These are phyloP conservation scores for Cladosporium sp. DNA, from an alignment of 2,329 filamentous ascomycete genomes.

Conservation along the genomic window DNA sequence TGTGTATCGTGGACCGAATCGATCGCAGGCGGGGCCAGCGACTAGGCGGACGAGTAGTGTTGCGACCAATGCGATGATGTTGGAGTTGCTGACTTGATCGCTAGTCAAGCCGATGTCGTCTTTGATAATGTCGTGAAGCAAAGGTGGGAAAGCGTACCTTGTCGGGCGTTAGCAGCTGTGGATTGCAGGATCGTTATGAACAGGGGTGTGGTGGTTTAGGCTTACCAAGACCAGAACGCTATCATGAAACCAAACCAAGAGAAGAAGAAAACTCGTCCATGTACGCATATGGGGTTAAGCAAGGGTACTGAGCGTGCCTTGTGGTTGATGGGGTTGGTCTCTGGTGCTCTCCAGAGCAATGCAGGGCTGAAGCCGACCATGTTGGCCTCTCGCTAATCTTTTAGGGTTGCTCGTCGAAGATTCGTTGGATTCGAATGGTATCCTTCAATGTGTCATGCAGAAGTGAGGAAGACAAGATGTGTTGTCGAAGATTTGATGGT, in stretches of 20 bases:
- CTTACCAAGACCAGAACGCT: slow-evolving; percentile 76
- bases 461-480: background rate
- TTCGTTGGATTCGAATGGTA: background rate
- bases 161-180: background rate
- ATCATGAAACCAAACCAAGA: slow-evolving; percentile 83
- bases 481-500: background rate
- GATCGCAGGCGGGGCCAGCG: slow-evolving; percentile 80
- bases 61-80: slow-evolving; percentile 74
- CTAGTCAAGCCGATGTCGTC: slow-evolving; percentile 69
- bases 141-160: slow-evolving; percentile 83
- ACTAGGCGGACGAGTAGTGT: slow-evolving; percentile 73
- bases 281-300: slow-evolving; percentile 71
- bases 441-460: background rate
- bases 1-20: slow-evolving; percentile 73
- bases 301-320: slow-evolving; percentile 79
- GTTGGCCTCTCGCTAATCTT: background rate
- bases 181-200: background rate
- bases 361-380: slow-evolving; percentile 18
- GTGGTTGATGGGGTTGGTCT: slow-evolving; percentile 76
- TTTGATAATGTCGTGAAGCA: slow-evolving; percentile 75
- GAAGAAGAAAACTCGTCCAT: slow-evolving; percentile 88
- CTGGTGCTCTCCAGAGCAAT: slow-evolving; percentile 52
- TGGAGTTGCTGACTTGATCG: slow-evolving; percentile 77
- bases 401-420: background rate
- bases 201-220: too few relatives aligned